Evolutionary conservation across 2,329 filamentous ascomycete genomes (phyloP).

Genomic region (Diaporthe nobilis): DNA sequence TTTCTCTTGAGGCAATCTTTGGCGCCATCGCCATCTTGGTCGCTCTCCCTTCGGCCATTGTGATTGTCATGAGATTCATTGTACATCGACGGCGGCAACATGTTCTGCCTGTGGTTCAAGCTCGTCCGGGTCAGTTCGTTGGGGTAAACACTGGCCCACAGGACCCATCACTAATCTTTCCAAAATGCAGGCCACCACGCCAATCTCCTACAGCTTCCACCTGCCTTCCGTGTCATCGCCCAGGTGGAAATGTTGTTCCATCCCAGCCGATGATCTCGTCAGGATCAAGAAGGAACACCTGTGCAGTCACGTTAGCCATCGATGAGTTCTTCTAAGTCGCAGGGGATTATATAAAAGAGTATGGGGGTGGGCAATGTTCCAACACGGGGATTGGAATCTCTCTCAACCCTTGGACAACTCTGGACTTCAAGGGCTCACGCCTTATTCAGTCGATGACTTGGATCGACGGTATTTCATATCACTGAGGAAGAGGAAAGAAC

Average conservation of each 20-base stretch:
- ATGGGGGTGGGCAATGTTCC: accelerated
- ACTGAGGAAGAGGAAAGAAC: background rate
- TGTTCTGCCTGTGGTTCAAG: background rate
- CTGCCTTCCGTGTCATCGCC: background rate
- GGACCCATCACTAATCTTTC: background rate
- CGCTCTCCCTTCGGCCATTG: background rate
- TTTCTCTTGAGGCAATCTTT: background rate
- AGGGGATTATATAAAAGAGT: background rate
- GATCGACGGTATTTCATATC: background rate
- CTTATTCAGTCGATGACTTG: background rate
- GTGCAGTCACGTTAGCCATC: background rate
- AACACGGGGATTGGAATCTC: background rate
- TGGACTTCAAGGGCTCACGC: background rate
- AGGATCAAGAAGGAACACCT: background rate
- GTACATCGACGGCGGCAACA: background rate
- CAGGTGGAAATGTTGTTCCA: background rate
- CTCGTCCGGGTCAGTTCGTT: background rate
- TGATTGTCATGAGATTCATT: background rate
- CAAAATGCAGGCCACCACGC: background rate
- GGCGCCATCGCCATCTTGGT: background rate
- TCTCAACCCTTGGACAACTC: background rate
- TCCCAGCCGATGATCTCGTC: background rate
- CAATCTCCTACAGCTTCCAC: background rate
- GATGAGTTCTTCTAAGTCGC: background rate
- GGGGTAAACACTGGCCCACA: background rate